These are phyloP conservation scores for Suillus clintonianus DNA, from an alignment of 768 basidiomycete species.

Conservation along the genomic window DNA sequence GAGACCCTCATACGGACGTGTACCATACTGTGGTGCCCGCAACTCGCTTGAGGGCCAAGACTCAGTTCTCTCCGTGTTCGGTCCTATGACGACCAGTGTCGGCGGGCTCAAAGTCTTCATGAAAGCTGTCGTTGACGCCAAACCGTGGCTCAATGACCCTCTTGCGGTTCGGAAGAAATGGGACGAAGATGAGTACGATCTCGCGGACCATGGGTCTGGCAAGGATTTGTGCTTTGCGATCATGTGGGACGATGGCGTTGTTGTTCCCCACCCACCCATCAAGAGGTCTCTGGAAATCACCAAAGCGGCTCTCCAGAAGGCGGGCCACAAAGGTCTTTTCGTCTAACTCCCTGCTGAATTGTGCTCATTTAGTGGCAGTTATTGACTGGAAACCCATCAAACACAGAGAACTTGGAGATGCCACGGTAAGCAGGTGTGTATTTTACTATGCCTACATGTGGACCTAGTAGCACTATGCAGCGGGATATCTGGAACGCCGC, in stretches of 20 bases:
- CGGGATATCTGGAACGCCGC: slow-evolving; percentile 47
- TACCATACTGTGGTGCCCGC: slow-evolving; percentile 68
- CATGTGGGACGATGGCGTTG: slow-evolving; percentile 66
- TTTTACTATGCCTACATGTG: not conserved
- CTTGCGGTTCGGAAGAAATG: slow-evolving; percentile 57
- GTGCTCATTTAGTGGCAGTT: slow-evolving; percentile 39
- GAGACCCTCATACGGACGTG: slow-evolving; percentile 65
- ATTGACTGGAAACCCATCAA: slow-evolving; percentile 67
- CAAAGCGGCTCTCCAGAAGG: slow-evolving; percentile 55
- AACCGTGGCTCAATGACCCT: slow-evolving; percentile 73
- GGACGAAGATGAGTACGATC: slow-evolving; percentile 57
- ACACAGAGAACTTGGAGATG: slow-evolving; percentile 46
- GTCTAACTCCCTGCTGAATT: not conserved
- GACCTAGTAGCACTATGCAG: slow-evolving; percentile 25
- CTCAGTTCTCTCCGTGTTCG: slow-evolving; percentile 69
- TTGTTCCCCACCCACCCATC: slow-evolving; percentile 66
- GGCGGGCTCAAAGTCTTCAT: slow-evolving; percentile 67
- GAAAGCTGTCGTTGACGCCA: slow-evolving; percentile 56
- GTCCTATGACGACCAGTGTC: slow-evolving; percentile 64
- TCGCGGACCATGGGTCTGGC: slow-evolving; percentile 61
- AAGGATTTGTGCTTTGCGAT: slow-evolving; percentile 57
- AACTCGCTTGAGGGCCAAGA: slow-evolving; percentile 76
- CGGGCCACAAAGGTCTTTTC: slow-evolving; percentile 63
- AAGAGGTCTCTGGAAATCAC: slow-evolving; percentile 56
- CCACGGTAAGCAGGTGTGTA: slow-evolving; percentile 39